These are phyloP conservation scores for Plasmodium sp. DNA, from an alignment of 169 alveolate species.

Conservation along the genomic window DNA sequence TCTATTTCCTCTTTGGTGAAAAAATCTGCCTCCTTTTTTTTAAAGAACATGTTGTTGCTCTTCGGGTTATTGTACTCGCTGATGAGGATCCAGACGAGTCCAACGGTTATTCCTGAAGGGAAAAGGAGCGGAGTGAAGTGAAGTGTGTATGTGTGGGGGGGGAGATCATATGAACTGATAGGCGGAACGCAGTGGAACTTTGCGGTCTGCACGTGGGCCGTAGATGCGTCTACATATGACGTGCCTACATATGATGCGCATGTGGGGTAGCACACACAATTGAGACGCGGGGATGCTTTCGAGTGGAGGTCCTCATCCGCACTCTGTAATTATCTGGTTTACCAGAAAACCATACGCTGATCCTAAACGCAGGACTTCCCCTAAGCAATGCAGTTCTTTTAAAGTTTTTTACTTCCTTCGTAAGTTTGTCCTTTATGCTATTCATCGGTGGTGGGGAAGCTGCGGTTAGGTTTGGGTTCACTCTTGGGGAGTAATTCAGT, in stretches of 20 bases:
- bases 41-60: slow-evolving; percentile 55
- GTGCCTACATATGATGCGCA: background rate
- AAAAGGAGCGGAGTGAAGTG: background rate
- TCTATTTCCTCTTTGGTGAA: slow-evolving; percentile 70
- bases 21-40: slow-evolving; percentile 69
- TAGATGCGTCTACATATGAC: background rate
- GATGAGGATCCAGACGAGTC: slow-evolving; percentile 61
- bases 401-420: slow-evolving; percentile 53
- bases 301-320: background rate
- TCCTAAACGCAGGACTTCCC: slow-evolving; percentile 72
- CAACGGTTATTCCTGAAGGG: slow-evolving; percentile 55
- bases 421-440: slow-evolving; percentile 29
- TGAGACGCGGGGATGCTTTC: background rate
- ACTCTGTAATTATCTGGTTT: background rate
- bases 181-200: background rate
- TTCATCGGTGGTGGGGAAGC: background rate
- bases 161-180: background rate
- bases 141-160: background rate
- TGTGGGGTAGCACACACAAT: background rate
- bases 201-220: background rate
- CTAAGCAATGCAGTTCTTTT: slow-evolving; percentile 67
- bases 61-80: slow-evolving; percentile 73
- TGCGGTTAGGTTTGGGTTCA: background rate
- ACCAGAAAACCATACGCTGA: slow-evolving; percentile 75
- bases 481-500: background rate